phyloP scores from a whole-genome alignment of 768 basidiomycete species.

The Suillus plorans region DNA sequence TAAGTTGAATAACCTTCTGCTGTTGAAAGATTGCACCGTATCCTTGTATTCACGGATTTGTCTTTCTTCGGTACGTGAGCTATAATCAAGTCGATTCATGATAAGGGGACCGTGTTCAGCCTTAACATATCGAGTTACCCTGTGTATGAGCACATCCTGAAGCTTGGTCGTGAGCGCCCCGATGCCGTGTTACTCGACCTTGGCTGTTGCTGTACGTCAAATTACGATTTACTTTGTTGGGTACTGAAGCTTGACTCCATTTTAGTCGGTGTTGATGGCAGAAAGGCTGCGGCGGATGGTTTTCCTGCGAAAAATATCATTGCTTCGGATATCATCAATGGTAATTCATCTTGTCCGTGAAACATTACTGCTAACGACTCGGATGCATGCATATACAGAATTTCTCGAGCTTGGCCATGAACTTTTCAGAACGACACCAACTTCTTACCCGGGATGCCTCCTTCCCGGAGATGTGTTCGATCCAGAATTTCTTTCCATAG shows the following conservation, averaged over 20 bases:
- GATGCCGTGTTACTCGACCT: slow-evolving; percentile 44
- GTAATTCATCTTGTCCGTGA: slow-evolving; percentile 18
- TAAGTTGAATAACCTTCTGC: background rate
- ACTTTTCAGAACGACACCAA: slow-evolving; percentile 55
- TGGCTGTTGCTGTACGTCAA: slow-evolving; percentile 42
- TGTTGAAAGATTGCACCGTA: slow-evolving; percentile 10
- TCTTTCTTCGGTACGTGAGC: slow-evolving; percentile 20
- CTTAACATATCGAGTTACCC: background rate
- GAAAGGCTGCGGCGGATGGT: slow-evolving; percentile 42
- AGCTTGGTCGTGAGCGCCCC: slow-evolving; percentile 35
- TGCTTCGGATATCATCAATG: slow-evolving; percentile 38
- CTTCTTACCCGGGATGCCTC: slow-evolving; percentile 53
- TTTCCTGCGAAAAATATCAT: slow-evolving; percentile 40
- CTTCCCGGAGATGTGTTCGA: slow-evolving; percentile 57
- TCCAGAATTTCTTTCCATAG: slow-evolving; percentile 37
- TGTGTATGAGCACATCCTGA: slow-evolving; percentile 28
- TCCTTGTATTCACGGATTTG: slow-evolving; percentile 28
- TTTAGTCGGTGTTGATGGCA: slow-evolving; percentile 32
- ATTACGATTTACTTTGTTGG: background rate
- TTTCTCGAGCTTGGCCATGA: slow-evolving; percentile 62
- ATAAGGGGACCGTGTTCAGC: background rate
- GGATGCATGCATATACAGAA: slow-evolving; percentile 29
- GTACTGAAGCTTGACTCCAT: background rate
- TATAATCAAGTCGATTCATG: background rate
- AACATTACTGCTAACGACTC: background rate